Evolutionary conservation across 257 asterid species (phyloP).

Genomic region (Verbascum thapsus): DNA sequence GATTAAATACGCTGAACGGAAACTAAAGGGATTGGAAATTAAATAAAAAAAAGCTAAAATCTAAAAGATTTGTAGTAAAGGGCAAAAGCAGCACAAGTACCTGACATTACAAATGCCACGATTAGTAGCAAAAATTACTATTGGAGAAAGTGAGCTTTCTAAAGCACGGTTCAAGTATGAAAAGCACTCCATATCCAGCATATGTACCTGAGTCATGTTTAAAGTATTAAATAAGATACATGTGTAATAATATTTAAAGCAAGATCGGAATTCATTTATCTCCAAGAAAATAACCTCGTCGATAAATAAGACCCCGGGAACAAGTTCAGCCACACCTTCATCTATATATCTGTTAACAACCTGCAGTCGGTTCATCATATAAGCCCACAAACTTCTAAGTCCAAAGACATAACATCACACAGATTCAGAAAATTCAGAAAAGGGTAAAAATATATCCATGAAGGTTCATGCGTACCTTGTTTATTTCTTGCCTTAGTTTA

Average conservation of each 20-base stretch:
- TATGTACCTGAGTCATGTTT: constrained; percentile 65
- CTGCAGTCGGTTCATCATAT: constrained; percentile 41
- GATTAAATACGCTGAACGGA: no score
- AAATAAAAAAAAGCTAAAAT: no score
- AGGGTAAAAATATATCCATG: no score
- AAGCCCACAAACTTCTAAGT: constrained; percentile 2
- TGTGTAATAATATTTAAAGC: constrained; percentile 7
- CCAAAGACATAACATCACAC: neutral
- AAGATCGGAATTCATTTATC: neutral
- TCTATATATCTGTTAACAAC: constrained; percentile 91
- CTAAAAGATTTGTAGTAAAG: no score
- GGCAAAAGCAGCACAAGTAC: constrained; percentile 37
- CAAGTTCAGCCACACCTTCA: constrained; percentile 94
- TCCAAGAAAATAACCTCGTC: constrained; percentile 62
- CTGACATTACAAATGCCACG: constrained; percentile 91
- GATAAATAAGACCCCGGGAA: constrained; percentile 93
- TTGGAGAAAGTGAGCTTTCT: constrained; percentile 86
- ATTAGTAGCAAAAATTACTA: constrained; percentile 91
- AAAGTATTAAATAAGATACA: constrained; percentile 16
- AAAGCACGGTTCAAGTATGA: constrained; percentile 88
- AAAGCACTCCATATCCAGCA: constrained; percentile 96
- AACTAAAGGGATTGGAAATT: no score
- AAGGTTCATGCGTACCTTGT: constrained; percentile 54
- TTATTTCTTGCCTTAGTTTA: constrained; percentile 88
- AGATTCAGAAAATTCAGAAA: no score